Percentiles rank a stretch among this genome's conserved stretches.
Evolutionary conservation across 2,329 filamentous ascomycete species (phyloP).

Genomic region (Hymenoscyphus fructigenus): DNA sequence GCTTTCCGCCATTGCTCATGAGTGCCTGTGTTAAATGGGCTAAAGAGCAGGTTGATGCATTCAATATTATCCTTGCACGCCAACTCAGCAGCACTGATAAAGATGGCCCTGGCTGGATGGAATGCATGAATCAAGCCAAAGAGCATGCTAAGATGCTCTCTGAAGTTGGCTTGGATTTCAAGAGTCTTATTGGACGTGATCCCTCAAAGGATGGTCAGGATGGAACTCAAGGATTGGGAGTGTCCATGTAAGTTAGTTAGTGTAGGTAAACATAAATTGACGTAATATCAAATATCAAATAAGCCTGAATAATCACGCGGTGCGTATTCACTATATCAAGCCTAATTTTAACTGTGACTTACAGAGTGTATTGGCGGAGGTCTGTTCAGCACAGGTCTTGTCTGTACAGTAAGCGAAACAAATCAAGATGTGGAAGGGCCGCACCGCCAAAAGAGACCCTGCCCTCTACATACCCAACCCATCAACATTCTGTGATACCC

Average conservation of each 20-base stretch:
- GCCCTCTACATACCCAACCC: conserved; percentile 9
- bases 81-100: conserved; percentile 85
- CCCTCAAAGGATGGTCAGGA: conserved; percentile 25
- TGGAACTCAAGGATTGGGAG: conserved; percentile 43
- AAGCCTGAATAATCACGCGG: background rate
- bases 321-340: background rate
- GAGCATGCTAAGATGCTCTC: conserved; percentile 77
- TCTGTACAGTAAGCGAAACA: conserved; percentile 7
- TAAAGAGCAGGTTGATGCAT: conserved; percentile 90
- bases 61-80: conserved; percentile 77
- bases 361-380: background rate
- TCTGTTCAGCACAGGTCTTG: background rate
- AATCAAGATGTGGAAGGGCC: conserved; percentile 4
- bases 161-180: conserved; percentile 89
- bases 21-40: conserved; percentile 97
- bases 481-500: conserved; percentile 30
- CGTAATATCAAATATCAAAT: background rate
- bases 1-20: conserved; percentile 84
- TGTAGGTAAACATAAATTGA: background rate
- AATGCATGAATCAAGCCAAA: conserved; percentile 79
- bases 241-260: background rate
- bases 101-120: conserved; percentile 72
- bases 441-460: conserved; percentile 3
- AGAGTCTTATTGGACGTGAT: conserved; percentile 70
- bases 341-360: background rate